These are phyloP conservation scores for Calophaca sinica DNA, from an alignment of 306 rosid genomes.

Conservation along the genomic window DNA sequence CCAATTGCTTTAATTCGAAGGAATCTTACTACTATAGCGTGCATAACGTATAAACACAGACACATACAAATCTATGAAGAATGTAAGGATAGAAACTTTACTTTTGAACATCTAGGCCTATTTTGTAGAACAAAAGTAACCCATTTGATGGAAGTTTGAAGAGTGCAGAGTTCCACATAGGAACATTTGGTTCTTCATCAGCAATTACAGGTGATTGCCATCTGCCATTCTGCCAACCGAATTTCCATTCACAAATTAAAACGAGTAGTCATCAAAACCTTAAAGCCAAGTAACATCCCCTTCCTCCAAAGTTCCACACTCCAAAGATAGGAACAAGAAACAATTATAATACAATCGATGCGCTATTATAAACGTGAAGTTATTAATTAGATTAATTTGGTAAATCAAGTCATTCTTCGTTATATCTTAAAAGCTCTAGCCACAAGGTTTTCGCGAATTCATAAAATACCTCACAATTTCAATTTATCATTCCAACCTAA, in stretches of 20 bases:
- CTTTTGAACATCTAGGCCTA: slow-evolving; percentile 89
- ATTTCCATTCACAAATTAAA: slow-evolving; percentile 39
- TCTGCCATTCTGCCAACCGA: slow-evolving; percentile 66
- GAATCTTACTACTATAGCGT: too few species aligned
- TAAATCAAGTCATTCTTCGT: too few species aligned
- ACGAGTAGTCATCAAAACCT: slow-evolving; percentile 25
- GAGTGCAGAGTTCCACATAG: slow-evolving; percentile 94
- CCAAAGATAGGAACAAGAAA: too few species aligned
- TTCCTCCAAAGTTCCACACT: neutral
- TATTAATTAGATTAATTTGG: too few species aligned
- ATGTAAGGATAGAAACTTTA: slow-evolving; percentile 48
- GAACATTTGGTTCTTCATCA: slow-evolving; percentile 80
- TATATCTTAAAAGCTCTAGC: too few species aligned
- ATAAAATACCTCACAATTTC: too few species aligned
- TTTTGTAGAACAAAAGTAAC: slow-evolving; percentile 82
- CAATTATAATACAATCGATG: too few species aligned
- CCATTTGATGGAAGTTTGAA: slow-evolving; percentile 86
- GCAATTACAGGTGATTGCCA: slow-evolving; percentile 77
- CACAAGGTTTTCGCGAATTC: too few species aligned
- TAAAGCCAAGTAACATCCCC: slow-evolving; percentile 2
- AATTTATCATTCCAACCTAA: too few species aligned
- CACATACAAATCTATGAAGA: neutral
- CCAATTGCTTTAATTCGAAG: too few species aligned
- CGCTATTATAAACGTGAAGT: too few species aligned
- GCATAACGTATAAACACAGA: too few species aligned